Percentiles rank a stretch among this genome's conserved stretches.
These are phyloP conservation scores for Psilocybe cyanescens DNA, from an alignment of 768 basidiomycete species.

Conservation along the genomic window DNA sequence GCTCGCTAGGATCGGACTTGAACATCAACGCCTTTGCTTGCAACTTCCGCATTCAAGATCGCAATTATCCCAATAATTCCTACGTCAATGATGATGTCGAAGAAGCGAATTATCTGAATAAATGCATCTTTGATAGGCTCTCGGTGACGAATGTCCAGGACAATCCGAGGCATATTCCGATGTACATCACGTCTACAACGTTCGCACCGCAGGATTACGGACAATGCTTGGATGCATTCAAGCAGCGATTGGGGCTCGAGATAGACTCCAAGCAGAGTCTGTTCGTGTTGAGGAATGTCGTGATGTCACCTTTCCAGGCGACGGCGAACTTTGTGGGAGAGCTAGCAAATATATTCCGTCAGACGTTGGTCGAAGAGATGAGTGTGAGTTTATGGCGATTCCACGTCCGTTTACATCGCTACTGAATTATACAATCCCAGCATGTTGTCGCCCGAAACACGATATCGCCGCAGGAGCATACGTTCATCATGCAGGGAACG, in stretches of 20 bases:
- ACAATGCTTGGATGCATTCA: conserved; percentile 35
- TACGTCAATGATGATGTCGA: conserved; percentile 35
- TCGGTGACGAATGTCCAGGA: conserved; percentile 33
- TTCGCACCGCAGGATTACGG: conserved; percentile 38
- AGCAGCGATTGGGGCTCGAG: conserved; percentile 37
- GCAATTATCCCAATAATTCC: neutral
- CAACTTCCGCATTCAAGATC: conserved; percentile 38
- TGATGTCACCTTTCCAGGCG: conserved; percentile 45
- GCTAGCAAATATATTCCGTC: conserved; percentile 35
- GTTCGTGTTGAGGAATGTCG: conserved; percentile 37
- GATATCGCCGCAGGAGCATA: conserved; percentile 31
- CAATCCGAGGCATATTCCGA: conserved; percentile 21
- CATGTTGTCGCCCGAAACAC: conserved; percentile 33
- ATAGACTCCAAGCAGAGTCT: conserved; percentile 30
- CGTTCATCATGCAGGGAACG: conserved; percentile 42
- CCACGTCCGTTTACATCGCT: no score
- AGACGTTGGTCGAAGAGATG: conserved; percentile 36
- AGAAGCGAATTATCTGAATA: conserved; percentile 46
- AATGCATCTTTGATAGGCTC: conserved; percentile 39
- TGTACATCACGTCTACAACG: conserved; percentile 34
- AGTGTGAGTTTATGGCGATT: conserved; percentile 10
- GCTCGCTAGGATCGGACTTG: conserved; percentile 39
- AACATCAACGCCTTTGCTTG: conserved; percentile 47
- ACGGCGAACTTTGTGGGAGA: conserved; percentile 28
- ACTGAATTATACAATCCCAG: conserved; percentile 6